A percentile compares a stretch with the other conserved stretches of the same genome.
phyloP scores from a whole-genome alignment of 2,329 filamentous ascomycete genomes.

The Arthrinium puccinioides region DNA sequence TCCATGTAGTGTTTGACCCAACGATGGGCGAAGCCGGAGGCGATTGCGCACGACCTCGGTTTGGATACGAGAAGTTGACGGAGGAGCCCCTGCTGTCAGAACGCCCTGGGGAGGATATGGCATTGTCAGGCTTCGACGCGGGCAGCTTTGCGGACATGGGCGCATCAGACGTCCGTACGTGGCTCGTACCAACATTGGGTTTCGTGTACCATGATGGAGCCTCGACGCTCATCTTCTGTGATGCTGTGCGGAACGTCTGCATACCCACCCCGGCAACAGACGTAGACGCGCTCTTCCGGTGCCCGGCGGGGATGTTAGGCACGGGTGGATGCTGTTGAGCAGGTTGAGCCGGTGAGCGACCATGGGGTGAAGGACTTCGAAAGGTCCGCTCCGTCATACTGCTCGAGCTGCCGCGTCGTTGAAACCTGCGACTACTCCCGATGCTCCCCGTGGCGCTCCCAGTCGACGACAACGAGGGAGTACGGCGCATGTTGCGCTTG shows the following conservation, averaged over 20 bases:
- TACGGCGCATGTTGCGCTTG: constrained; percentile 72
- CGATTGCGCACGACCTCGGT: constrained; percentile 32
- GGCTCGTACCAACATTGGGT: constrained; percentile 35
- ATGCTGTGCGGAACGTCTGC: constrained; percentile 45
- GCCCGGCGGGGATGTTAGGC: constrained; percentile 55
- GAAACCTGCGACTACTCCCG: constrained; percentile 39
- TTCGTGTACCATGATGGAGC: constrained; percentile 41
- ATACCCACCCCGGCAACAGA: constrained; percentile 30
- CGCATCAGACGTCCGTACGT: constrained; percentile 37
- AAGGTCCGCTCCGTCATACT: constrained; percentile 91
- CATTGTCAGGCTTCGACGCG: constrained; percentile 7
- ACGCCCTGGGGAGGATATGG: constrained; percentile 27
- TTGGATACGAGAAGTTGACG: constrained; percentile 54
- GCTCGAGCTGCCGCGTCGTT: constrained; percentile 60
- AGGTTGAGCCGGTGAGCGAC: constrained; percentile 30
- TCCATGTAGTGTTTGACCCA: constrained; percentile 10
- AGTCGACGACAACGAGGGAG: constrained; percentile 63
- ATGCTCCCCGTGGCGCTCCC: constrained; percentile 36
- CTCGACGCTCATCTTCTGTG: constrained; percentile 39
- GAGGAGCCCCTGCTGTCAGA: constrained; percentile 41
- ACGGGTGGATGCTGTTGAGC: constrained; percentile 60
- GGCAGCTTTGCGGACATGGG: constrained; percentile 27
- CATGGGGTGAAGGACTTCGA: constrained; percentile 63
- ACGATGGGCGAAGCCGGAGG: constrained; percentile 25
- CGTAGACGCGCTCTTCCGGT: constrained; percentile 13